Conservation (phyloP, 2,329 filamentous ascomycete genomes). For the Chalara sp. region DNA sequence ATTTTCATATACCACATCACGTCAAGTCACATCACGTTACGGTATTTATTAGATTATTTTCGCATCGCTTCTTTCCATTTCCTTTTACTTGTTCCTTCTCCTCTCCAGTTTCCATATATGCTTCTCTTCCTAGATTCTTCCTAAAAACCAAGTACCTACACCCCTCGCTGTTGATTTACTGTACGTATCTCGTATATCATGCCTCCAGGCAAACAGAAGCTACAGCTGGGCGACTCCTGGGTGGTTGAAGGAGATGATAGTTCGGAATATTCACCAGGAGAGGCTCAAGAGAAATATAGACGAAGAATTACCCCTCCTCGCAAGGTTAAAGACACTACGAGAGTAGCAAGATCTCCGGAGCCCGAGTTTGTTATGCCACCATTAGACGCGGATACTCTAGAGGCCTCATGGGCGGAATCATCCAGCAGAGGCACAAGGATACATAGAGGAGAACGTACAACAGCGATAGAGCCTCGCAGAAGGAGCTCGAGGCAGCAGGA, state of each 20-base stretch:
- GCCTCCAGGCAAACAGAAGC: conserved; percentile 13
- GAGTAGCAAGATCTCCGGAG: conserved; percentile 20
- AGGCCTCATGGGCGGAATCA: conserved; percentile 22
- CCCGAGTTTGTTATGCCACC: conserved; percentile 28
- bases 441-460: conserved; percentile 7
- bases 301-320: conserved; percentile 14
- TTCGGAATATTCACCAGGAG: conserved; percentile 14
- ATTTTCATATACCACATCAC: too few species aligned
- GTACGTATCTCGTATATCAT: conserved; percentile 4
- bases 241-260: conserved; percentile 22
- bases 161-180: too few species aligned
- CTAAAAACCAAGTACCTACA: too few species aligned
- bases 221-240: conserved; percentile 26
- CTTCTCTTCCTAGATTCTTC: too few species aligned
- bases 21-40: too few species aligned
- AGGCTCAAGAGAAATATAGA: conserved; percentile 9
- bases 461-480: conserved; percentile 15
- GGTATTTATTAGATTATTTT: too few species aligned
- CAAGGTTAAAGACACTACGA: conserved; percentile 13
- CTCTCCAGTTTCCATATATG: too few species aligned
- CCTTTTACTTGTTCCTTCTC: too few species aligned
- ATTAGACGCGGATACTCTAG: conserved; percentile 21
- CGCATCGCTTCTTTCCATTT: too few species aligned
- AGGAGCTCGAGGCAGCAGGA: conserved; percentile 10
- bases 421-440: conserved; percentile 13